Evolutionary conservation across 2,329 filamentous ascomycete species (phyloP), one percentile per base, ranked within the genome.

Genomic region (Phialocephala sp.): DNA sequence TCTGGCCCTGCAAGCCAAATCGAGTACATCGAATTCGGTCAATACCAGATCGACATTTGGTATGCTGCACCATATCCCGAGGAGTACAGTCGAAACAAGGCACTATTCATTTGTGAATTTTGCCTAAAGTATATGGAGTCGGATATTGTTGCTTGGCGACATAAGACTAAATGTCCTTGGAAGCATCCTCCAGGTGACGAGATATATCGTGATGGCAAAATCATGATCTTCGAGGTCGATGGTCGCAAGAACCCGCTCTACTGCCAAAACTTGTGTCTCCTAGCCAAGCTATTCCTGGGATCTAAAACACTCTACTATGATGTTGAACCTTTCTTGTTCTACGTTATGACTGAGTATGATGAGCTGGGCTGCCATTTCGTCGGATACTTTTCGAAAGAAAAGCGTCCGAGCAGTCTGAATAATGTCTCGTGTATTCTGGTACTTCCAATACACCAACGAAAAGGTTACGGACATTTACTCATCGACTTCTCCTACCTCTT

Each of bases 61-160:
- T 97, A 99, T 79, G 94, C 95, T 36, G 95, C 95, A 45, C 96
- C 95, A 14, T 99, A 99, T 76, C 95, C 95, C 0, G 95, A 97
- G 77, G 95, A 99, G 79, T 99, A 99, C 82, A 98, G 93, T 77
- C 89, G 94, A 69, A 98, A 99, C 76, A 90, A 92, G 36, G 91
- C 97, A 43, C 85, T 99, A n/a, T 98, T 97, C 79, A 98, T 99
- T 69, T 99, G 95, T 83, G 96, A 99, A 78, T 99, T 98, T 78
- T 99, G 95, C 77, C 84, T 99, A 66, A 99, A 98, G 80, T 99
- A 99, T 81, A 97, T 99, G 93, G 97, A 96, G 78, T 98, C 95
- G 20, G 94, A 97, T 77, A 98, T 97, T 74, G 95, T 99, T 35
- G 94, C 95, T 15, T 98, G 94, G 93, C 88, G 95, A 61, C 95